These are phyloP conservation scores for Mollisiaceae sp. DNA, from an alignment of 2,329 filamentous ascomycete genomes.

Conservation along the genomic window DNA sequence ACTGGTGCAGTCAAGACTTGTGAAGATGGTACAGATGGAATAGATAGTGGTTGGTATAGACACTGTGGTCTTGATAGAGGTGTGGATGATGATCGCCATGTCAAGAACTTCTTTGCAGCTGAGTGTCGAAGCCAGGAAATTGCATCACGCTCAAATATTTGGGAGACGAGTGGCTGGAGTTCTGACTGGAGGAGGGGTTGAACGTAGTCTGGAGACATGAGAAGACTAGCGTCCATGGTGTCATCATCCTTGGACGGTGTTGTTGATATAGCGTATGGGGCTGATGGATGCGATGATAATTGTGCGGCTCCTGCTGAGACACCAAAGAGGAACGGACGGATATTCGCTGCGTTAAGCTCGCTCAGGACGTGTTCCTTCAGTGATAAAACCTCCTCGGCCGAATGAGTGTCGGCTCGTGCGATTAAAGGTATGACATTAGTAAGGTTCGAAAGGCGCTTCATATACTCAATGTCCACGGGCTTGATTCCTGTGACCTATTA, in stretches of 20 bases:
- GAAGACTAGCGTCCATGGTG: conserved; percentile 86
- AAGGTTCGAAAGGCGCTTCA: conserved; percentile 70
- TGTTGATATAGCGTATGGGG: conserved; percentile 80
- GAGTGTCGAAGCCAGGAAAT: conserved; percentile 82
- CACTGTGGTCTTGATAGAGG: conserved; percentile 37
- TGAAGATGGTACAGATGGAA: conserved; percentile 30
- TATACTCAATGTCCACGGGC: conserved; percentile 70
- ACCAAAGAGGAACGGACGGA: conserved; percentile 70
- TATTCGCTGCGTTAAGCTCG: conserved; percentile 60
- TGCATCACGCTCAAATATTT: conserved; percentile 78
- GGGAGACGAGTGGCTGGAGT: conserved; percentile 69
- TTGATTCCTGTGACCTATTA: conserved; percentile 55
- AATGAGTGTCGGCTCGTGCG: conserved; percentile 74
- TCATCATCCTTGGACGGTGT: conserved; percentile 73
- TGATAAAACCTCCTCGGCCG: conserved; percentile 57
- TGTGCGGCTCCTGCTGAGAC: conserved; percentile 33
- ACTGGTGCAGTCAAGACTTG: conserved; percentile 38
- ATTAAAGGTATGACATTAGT: conserved; percentile 89
- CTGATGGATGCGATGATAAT: conserved; percentile 40
- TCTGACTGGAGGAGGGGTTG: conserved; percentile 81
- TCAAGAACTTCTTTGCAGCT: conserved; percentile 79
- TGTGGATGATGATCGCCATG: conserved; percentile 61
- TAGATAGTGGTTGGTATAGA: conserved; percentile 46
- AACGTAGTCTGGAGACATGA: conserved; percentile 92
- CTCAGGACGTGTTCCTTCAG: conserved; percentile 65